Conservation (phyloP, 2,329 filamentous ascomycete species). For the Helicocarpus griseus region DNA sequence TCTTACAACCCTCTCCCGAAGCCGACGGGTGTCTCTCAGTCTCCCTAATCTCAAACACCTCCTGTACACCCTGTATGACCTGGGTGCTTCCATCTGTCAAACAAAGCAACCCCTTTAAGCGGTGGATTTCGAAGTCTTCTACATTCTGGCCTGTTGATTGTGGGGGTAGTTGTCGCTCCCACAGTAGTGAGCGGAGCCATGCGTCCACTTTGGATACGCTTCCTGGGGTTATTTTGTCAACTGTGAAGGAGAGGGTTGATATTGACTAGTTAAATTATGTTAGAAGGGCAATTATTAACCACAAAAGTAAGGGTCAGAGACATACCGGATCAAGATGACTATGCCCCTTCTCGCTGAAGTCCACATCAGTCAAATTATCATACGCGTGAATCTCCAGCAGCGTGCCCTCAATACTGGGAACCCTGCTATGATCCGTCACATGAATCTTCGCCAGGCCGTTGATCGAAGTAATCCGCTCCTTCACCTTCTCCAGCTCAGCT, state of each 20-base stretch:
- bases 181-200: constrained; percentile 76
- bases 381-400: constrained; percentile 89
- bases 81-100: constrained; percentile 55
- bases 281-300: neutral
- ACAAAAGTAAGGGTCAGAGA: constrained; percentile 6
- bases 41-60: constrained; percentile 87
- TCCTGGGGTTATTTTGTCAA: constrained; percentile 49
- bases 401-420: constrained; percentile 75
- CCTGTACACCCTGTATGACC: constrained; percentile 82
- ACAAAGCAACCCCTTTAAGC: constrained; percentile 70
- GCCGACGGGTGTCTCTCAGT: constrained; percentile 17
- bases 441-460: constrained; percentile 82
- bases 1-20: constrained; percentile 27
- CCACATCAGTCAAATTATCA: constrained; percentile 65
- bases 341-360: constrained; percentile 67
- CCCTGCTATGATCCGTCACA: constrained; percentile 66
- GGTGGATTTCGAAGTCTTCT: constrained; percentile 66
- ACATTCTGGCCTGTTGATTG: constrained; percentile 8
- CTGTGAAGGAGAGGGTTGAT: constrained; percentile 64
- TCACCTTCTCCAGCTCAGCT: constrained; percentile 59
- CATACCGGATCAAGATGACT: constrained; percentile 81
- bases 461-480: constrained; percentile 66
- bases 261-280: constrained; percentile 54
- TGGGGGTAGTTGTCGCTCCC: constrained; percentile 49
- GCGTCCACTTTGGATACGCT: constrained; percentile 60